phyloP scores from a whole-genome alignment of 2,329 filamentous ascomycete species.

The Tothia fuscella region DNA sequence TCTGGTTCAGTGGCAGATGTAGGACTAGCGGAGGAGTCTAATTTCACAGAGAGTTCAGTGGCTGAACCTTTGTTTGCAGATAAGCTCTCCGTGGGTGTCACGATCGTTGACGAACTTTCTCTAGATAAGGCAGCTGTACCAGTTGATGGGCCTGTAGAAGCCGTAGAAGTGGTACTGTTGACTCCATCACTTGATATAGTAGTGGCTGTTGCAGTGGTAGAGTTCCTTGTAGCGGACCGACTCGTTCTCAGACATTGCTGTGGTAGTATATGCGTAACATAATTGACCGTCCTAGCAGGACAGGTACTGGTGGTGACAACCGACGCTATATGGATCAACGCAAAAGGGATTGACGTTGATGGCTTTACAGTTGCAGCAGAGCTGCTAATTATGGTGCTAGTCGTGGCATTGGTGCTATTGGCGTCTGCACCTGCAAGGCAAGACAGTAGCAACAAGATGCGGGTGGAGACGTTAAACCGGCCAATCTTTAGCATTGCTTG shows the following conservation, averaged over 20 bases:
- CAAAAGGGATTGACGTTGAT: background rate
- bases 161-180: background rate
- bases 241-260: constrained; percentile 63
- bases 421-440: background rate
- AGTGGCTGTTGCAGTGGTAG: background rate
- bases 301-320: constrained; percentile 19
- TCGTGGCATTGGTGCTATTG: constrained; percentile 1
- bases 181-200: background rate
- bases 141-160: constrained; percentile 14
- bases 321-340: background rate
- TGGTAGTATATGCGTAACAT: constrained; percentile 66
- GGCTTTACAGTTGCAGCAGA: background rate
- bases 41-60: constrained; percentile 7
- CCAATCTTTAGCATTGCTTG: constrained; percentile 14
- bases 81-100: constrained; percentile 13
- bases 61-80: background rate
- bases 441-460: background rate
- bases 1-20: background rate
- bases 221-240: constrained; percentile 29
- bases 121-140: constrained; percentile 13
- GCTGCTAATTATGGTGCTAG: background rate
- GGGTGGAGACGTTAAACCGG: constrained; percentile 8
- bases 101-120: constrained; percentile 12
- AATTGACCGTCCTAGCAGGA: constrained; percentile 57
- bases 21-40: background rate